Conservation (phyloP, 2,329 filamentous ascomycete species). For the Allantophomopsis cytisporea region DNA sequence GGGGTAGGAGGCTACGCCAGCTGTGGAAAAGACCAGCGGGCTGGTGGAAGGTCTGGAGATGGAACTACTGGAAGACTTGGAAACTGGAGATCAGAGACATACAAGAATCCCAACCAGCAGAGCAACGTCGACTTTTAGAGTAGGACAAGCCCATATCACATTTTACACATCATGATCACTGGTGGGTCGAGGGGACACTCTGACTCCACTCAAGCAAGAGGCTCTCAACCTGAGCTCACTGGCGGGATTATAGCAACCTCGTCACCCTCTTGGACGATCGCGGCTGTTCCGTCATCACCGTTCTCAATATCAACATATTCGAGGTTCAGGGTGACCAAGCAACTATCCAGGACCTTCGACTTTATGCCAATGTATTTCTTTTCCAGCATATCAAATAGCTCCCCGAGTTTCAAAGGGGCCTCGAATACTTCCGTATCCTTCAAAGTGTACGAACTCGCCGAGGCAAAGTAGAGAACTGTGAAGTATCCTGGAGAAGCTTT, state of each 20-base stretch:
- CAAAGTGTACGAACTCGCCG: conserved; percentile 57
- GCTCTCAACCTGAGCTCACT: conserved; percentile 63
- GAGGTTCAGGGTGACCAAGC: conserved; percentile 67
- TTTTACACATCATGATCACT: background rate
- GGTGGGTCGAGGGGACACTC: too few species aligned
- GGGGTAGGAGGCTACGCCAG: background rate
- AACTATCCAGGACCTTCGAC: conserved; percentile 54
- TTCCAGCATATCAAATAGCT: conserved; percentile 57
- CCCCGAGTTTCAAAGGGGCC: conserved; percentile 48
- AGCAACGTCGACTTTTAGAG: background rate
- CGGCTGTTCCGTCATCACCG: conserved; percentile 23
- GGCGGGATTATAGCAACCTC: conserved; percentile 83
- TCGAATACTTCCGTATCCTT: conserved; percentile 51
- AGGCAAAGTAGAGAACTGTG: conserved; percentile 71
- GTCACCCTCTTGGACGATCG: conserved; percentile 55
- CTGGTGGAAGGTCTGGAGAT: conserved; percentile 1
- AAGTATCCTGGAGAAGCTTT: conserved; percentile 48
- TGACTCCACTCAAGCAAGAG: too few species aligned
- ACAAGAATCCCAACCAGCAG: background rate
- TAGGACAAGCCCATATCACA: background rate
- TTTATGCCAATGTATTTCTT: conserved; percentile 56
- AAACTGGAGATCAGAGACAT: background rate
- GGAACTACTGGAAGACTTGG: conserved; percentile 1
- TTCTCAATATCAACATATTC: conserved; percentile 60
- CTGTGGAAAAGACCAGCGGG: background rate